Evolutionary conservation across 1,284 basidiomycete species (phyloP).

Genomic region (Leucoagaricus sp.): DNA sequence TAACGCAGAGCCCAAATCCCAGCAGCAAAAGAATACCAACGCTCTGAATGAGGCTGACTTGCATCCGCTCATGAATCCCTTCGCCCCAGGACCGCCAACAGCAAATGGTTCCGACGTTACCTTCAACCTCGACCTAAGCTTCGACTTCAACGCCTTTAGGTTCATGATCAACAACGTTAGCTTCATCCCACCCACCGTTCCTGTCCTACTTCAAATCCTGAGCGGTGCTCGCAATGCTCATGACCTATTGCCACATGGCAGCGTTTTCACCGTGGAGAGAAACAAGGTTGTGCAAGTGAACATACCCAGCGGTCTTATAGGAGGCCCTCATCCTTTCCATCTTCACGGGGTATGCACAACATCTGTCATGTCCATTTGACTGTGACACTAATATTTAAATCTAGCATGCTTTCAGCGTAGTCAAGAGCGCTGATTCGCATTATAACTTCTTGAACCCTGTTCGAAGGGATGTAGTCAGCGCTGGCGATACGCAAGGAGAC

Average conservation of each 20-base stretch:
- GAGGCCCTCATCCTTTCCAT: slow-evolving; percentile 38
- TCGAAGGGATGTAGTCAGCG: slow-evolving; percentile 36
- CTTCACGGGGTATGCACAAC: slow-evolving; percentile 33
- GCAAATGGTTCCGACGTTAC: slow-evolving; percentile 29
- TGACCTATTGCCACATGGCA: slow-evolving; percentile 39
- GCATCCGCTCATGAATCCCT: slow-evolving; percentile 25
- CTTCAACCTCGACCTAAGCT: too few relatives aligned
- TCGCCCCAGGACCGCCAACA: slow-evolving; percentile 27
- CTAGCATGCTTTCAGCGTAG: slow-evolving; percentile 38
- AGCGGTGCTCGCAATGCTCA: slow-evolving; percentile 37
- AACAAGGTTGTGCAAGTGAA: slow-evolving; percentile 23
- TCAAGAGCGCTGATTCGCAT: slow-evolving; percentile 21
- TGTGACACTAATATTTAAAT: not conserved
- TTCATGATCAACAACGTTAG: too few relatives aligned
- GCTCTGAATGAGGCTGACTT: slow-evolving; percentile 28
- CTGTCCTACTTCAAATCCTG: slow-evolving; percentile 40
- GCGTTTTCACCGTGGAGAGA: slow-evolving; percentile 29
- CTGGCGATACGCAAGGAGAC: slow-evolving; percentile 26
- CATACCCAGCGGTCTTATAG: slow-evolving; percentile 27
- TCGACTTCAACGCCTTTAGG: too few relatives aligned
- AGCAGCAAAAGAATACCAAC: slow-evolving; percentile 20
- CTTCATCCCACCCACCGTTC: slow-evolving; percentile 23
- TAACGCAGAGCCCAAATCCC: slow-evolving; percentile 39
- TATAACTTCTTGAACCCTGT: slow-evolving; percentile 22
- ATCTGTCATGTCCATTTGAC: too few relatives aligned